Conservation (phyloP, 148 eudicot species). For the Mesembryanthemum crystallinum region DNA sequence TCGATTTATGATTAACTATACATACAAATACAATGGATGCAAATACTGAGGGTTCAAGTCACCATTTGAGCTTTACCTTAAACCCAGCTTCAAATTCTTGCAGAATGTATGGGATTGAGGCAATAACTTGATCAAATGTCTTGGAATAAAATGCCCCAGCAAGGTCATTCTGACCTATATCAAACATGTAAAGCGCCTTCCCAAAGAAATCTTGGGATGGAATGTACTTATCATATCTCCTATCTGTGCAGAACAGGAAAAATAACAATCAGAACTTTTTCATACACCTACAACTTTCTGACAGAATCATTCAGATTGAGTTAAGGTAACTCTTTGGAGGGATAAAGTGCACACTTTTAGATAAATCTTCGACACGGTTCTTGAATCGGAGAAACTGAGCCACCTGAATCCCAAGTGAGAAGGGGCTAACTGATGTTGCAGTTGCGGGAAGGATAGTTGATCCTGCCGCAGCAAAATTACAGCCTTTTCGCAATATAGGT, state of each 20-base stretch:
- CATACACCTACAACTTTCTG: not conserved
- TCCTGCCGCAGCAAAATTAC: conserved; percentile 89
- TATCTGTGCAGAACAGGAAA: conserved; percentile 43
- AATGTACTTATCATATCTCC: conserved; percentile 58
- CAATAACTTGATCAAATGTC: conserved; percentile 75
- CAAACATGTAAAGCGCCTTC: conserved; percentile 85
- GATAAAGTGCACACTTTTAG: conserved; percentile 41
- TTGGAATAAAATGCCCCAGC: conserved; percentile 85
- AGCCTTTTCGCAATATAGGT: conserved; percentile 65
- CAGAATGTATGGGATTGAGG: conserved; percentile 67
- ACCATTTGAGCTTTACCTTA: conserved; percentile 35
- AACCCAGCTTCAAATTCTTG: conserved; percentile 76
- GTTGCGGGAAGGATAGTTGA: conserved; percentile 75
- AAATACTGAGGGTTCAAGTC: not conserved
- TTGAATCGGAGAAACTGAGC: conserved; percentile 85
- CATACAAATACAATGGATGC: not conserved
- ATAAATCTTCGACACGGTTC: conserved; percentile 52
- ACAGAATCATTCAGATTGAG: not conserved
- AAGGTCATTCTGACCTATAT: conserved; percentile 93
- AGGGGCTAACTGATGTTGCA: conserved; percentile 75
- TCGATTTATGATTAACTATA: not conserved
- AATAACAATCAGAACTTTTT: not conserved
- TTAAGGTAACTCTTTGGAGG: not conserved
- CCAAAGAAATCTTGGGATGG: conserved; percentile 64
- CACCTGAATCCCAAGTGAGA: conserved; percentile 85